phyloP scores from a whole-genome alignment of 768 basidiomycete species.

The Suillus americanus region DNA sequence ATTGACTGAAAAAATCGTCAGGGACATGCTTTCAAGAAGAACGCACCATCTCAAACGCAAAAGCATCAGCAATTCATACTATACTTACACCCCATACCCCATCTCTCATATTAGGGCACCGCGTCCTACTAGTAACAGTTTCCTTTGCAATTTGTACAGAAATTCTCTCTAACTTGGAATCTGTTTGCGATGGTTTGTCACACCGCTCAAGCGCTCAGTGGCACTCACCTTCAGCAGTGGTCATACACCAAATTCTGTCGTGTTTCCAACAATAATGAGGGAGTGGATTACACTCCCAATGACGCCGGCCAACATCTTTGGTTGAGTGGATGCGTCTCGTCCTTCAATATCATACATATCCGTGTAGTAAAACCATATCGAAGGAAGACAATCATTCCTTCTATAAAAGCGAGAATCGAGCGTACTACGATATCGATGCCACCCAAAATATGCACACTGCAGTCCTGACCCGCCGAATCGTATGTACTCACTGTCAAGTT shows the following conservation, averaged over 20 bases:
- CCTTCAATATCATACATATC: background rate
- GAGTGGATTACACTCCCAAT: conserved; percentile 55
- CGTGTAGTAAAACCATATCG: background rate
- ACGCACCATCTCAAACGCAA: too few relatives aligned
- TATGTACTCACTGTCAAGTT: background rate
- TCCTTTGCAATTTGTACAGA: too few relatives aligned
- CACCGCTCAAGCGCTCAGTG: too few relatives aligned
- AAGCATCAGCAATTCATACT: too few relatives aligned
- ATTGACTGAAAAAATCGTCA: too few relatives aligned
- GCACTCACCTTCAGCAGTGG: too few relatives aligned
- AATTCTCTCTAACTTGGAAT: background rate
- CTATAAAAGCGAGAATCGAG: background rate
- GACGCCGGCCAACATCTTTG: conserved; percentile 52
- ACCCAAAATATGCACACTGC: background rate
- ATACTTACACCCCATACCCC: too few relatives aligned
- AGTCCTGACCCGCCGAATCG: background rate
- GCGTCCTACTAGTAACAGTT: too few relatives aligned
- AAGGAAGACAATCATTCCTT: background rate
- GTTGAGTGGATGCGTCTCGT: conserved; percentile 26
- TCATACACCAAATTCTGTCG: conserved; percentile 60
- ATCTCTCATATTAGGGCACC: too few relatives aligned
- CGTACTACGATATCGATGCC: background rate
- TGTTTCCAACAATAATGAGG: conserved; percentile 56
- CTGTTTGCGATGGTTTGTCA: background rate
- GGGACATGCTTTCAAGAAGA: too few relatives aligned